These are phyloP conservation scores for Penicillium sp. DNA, from an alignment of 2,329 filamentous ascomycete species.

Conservation along the genomic window DNA sequence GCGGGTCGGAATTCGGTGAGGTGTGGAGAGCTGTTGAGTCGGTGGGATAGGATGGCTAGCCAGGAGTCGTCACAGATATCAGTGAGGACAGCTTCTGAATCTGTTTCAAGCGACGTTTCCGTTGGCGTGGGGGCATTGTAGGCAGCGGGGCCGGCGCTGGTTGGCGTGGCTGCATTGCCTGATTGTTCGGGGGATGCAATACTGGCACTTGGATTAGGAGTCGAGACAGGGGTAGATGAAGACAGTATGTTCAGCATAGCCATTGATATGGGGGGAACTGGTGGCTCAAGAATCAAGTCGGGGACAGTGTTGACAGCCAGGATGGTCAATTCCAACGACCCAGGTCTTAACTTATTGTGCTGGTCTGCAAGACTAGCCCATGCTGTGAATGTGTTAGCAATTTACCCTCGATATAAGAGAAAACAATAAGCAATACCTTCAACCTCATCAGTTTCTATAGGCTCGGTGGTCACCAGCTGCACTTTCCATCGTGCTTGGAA, in stretches of 20 bases:
- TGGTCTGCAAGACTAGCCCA: constrained; percentile 41
- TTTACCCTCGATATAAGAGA: neutral
- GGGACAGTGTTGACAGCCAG: constrained; percentile 37
- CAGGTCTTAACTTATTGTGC: constrained; percentile 37
- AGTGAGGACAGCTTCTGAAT: constrained; percentile 57
- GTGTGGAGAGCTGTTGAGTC: constrained; percentile 43
- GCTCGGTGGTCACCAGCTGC: constrained; percentile 54
- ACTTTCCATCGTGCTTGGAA: constrained; percentile 57
- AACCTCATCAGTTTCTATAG: constrained; percentile 53
- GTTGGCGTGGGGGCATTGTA: constrained; percentile 41
- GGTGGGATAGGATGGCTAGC: constrained; percentile 56
- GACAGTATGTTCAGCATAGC: constrained; percentile 34
- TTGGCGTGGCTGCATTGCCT: constrained; percentile 42
- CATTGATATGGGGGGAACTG: constrained; percentile 34
- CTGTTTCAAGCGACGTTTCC: constrained; percentile 43
- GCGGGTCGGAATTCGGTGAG: constrained; percentile 45
- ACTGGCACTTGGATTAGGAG: constrained; percentile 37
- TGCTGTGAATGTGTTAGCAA: constrained; percentile 32
- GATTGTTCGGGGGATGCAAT: constrained; percentile 45
- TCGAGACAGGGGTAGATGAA: constrained; percentile 42
- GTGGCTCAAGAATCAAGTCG: constrained; percentile 38
- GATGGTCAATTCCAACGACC: constrained; percentile 39
- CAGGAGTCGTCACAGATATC: constrained; percentile 62
- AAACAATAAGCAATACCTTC: constrained; percentile 41
- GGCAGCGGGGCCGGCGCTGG: constrained; percentile 30